Base-by-base conservation (phyloP, 2,329 filamentous ascomycete species). In the Orbilia blumenaviensis region DNA sequence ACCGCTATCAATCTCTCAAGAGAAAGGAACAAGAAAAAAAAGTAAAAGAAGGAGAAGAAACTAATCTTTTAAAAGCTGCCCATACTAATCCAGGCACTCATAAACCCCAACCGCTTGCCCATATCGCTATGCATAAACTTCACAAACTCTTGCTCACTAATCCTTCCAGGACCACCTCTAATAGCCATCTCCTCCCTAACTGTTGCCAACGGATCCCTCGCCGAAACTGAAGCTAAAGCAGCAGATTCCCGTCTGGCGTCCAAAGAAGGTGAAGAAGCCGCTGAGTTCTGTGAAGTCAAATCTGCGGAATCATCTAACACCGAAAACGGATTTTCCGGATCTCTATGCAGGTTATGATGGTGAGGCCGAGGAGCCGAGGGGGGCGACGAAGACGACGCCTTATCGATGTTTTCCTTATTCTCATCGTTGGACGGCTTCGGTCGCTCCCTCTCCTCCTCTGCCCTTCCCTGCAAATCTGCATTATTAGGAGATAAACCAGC, bases 81-180 rank as follows among this genome's bases (percentile, higher is more conserved):
- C 86, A 89, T 86, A 78, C 97, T 94, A 82, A 97, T 92, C 94
- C 94, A 98, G 80, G 89, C 92, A 74, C 92, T 92, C 52, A 97
- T 86, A 82, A 97, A 94, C 79, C 92, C 91, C 77, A 94, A 86
- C 63, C 90, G 84, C 81, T 89, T 88, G 12, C 86, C 87, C 27
- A 85, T 84, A 23, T 88, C 88, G n/a, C 86, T 86, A 79, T 89
- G 88, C 84, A 95, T 92, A 58, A 90, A 89, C 41, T 85, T 84
- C 80, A 92, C 89, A 83, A 98, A 96, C 82, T 98, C 95, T 0
- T 87, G 86, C 78, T 90, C 94, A 81, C 84, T 91, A 54, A 98
- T 84, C 80, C 89, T 88, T 0, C 93, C 94, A 83, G 89, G 91
- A 0, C 93, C 94, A n/a, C 91, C 92, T 25, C 92, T 87, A 71